Evolutionary conservation across 2,329 filamentous ascomycete genomes (phyloP).

Genomic region (Cladophialophora carrionii): DNA sequence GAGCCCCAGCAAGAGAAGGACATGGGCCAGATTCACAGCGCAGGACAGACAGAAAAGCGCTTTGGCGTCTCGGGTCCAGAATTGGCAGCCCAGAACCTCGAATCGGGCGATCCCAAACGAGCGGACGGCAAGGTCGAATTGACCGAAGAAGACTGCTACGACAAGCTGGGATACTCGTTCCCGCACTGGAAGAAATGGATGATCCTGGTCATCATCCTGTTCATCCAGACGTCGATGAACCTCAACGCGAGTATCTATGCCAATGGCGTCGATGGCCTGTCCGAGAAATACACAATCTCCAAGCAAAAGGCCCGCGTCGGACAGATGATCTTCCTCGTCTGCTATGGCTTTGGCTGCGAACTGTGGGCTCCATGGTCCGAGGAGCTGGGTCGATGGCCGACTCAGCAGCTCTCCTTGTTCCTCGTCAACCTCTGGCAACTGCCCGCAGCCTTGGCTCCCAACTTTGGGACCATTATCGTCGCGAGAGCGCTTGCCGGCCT

Average conservation of each 20-base stretch:
- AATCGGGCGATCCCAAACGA: slow-evolving; percentile 35
- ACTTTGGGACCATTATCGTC: slow-evolving; percentile 70
- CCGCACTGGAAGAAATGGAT: slow-evolving; percentile 44
- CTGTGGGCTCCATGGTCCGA: slow-evolving; percentile 87
- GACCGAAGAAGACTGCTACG: slow-evolving; percentile 62
- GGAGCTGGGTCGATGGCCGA: slow-evolving; percentile 74
- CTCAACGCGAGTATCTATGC: slow-evolving; percentile 75
- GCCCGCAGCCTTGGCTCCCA: slow-evolving; percentile 70
- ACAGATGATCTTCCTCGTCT: slow-evolving; percentile 74
- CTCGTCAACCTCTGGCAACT: slow-evolving; percentile 78
- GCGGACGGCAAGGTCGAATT: slow-evolving; percentile 45
- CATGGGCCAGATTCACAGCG: neutral
- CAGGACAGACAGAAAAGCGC: slow-evolving; percentile 12
- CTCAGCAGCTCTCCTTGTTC: slow-evolving; percentile 72
- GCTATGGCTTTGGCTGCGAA: slow-evolving; percentile 83
- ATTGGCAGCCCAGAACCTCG: slow-evolving; percentile 28
- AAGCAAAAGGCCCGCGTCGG: slow-evolving; percentile 69
- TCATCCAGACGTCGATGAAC: slow-evolving; percentile 75
- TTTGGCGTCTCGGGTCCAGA: slow-evolving; percentile 28
- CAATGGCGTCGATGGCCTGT: slow-evolving; percentile 65
- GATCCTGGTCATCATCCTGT: slow-evolving; percentile 60
- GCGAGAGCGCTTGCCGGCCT: slow-evolving; percentile 67
- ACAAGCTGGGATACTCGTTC: slow-evolving; percentile 66
- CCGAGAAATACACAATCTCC: slow-evolving; percentile 67
- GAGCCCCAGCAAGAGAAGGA: slow-evolving; percentile 14